Base-by-base conservation (phyloP, 805 yeast genomes). In the Ogataea methanolica region DNA sequence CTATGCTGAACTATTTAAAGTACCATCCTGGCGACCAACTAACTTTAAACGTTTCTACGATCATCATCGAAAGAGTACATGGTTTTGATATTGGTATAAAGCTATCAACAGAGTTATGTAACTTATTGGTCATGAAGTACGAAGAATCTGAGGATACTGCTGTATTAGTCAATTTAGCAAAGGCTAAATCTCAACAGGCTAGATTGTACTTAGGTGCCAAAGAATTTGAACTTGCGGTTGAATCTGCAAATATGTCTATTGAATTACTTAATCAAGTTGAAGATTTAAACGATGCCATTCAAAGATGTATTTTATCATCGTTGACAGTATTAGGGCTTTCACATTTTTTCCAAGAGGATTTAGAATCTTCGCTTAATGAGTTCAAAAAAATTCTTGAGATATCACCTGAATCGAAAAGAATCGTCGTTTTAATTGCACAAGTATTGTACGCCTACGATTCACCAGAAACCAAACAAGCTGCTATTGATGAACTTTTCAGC, bases 391-490 rank as follows among this genome's bases (percentile, higher is more conserved):
- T 94, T n/a, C 67, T 90, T 40, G 74, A 70, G 23, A 58, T 66
- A 1, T 75, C 83, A 22, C 76, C 78, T 5, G 81, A 79, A 42
- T 79, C 85, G 5, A 80, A 77, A 52, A 76, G 83, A 51, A 73
- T 89, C n/a, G 81, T 88, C 15, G 78, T 84, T 6, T 66, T 92
- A 29, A 75, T 88, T 19, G 80, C 94, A 0, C 96, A 90, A 60
- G 85, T 91, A 0, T 70, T 94, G 43, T 85, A 84, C 69, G 88
- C 88, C 2, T 78, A 79, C 47, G 85, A 81, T n/a, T 77, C 81
- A 0, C 80, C 77, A n/a, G 94, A 86, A 5, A 81, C 94, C 1
- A 83, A 80, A 49, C 85, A 82, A 52, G 91, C 90, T 1, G 96
- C 97, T 0, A 60, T 87, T 41, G 96, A 90, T 56, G 96, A 89